Evolutionary conservation across 2,329 filamentous ascomycete species (phyloP), one percentile per base, ranked within the genome.

Genomic region (Macrophomina pseudophaseolina): DNA sequence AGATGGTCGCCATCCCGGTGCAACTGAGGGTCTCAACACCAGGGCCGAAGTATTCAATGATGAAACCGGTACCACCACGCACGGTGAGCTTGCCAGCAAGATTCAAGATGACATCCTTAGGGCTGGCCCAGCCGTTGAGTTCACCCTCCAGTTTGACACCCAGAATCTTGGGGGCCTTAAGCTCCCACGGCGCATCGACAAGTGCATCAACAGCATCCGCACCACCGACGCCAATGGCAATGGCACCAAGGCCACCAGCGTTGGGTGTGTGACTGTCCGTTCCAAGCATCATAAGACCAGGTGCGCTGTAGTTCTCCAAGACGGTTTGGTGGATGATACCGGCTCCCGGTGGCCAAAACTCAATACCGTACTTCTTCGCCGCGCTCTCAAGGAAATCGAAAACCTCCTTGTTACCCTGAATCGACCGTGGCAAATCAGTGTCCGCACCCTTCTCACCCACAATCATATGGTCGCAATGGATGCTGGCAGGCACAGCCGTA

Each of bases 401-500:
- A 0, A 99, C 94, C 84, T 99, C 95, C 79, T 93, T 93, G 80
- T 99, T 99, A 54, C 91, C 91, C 80, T 90, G 85, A 69, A 99
- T 96, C 49, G 93, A 95, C 38, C 90, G 88, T 33, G 90, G 87
- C 69, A 99, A 82, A 81, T 99, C 95, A 30, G 88, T 87, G 73
- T 94, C 90, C 42, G 94, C 95, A 67, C 95, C 95, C 76, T 90
- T 91, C 80, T 96, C 90, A 66, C 94, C 95, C 35, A 98, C 94
- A 81, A 99, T 98, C 89, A 99, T 90, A 80, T 99, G 95, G 82
- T 99, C 95, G 81, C 95, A 99, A 83, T 99, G 95, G 72, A 98
- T 97, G 79, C 94, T 97, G 58, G 95, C 94, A 11, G 95, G 95
- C 59, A 99, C 94, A 9, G 94, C 94, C 2, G 95, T 97, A 68